Percentiles rank a stretch among this genome's conserved stretches.
Evolutionary conservation across 495 filamentous ascomycete genomes (phyloP).

Genomic region (Aspergillus sclerotioniger): DNA sequence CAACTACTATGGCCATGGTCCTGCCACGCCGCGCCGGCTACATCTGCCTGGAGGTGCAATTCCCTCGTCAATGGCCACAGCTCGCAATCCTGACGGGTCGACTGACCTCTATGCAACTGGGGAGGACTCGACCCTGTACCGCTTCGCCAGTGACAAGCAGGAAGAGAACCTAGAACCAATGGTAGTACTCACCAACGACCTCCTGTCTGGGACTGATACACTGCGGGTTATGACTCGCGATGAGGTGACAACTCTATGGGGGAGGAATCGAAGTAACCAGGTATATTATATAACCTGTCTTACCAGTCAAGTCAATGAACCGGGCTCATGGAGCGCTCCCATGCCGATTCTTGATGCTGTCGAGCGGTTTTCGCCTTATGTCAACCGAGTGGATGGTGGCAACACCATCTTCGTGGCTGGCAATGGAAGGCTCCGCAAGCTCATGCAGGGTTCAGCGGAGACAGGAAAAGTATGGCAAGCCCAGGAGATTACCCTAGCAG

Average conservation of each 20-base stretch:
- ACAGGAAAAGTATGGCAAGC: not conserved
- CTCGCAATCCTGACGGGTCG: not conserved
- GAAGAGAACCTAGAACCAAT: not conserved
- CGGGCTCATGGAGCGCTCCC: constrained; percentile 3
- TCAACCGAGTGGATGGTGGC: constrained; percentile 4
- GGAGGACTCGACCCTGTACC: not conserved
- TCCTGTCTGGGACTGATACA: constrained; percentile 2
- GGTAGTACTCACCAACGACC: not conserved
- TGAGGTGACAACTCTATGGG: not conserved
- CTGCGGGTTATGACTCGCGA: constrained; percentile 1
- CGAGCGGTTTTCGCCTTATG: constrained; percentile 6
- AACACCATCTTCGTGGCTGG: constrained; percentile 11
- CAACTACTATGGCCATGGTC: not conserved
- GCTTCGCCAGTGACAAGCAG: not conserved
- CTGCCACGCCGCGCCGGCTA: not conserved
- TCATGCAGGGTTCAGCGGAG: not conserved
- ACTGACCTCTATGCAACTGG: constrained; percentile 8
- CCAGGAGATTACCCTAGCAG: not conserved
- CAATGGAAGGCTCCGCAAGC: not conserved
- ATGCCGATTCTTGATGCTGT: not conserved
- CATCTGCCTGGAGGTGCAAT: not conserved
- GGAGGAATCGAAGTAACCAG: not conserved
- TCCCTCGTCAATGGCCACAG: constrained; percentile 3
- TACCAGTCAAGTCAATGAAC: not conserved
- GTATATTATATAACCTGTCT: constrained; percentile 4